phyloP scores from a whole-genome alignment of 2,329 filamentous ascomycete species.

The Colletotrichum neosansevieriae region DNA sequence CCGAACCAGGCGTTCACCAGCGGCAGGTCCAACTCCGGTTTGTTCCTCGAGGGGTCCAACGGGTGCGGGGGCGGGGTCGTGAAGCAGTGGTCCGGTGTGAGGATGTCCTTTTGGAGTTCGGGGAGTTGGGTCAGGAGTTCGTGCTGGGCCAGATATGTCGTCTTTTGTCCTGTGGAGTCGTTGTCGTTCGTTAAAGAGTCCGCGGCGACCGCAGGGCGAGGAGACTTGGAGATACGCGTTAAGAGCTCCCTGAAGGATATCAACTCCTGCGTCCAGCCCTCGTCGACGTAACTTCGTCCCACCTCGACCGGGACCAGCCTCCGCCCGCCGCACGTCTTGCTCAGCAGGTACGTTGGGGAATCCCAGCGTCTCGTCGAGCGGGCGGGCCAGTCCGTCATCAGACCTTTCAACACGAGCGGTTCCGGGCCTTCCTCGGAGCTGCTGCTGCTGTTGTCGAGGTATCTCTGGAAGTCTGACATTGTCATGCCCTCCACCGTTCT shows the following conservation, averaged over 20 bases:
- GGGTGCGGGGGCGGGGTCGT: conserved; percentile 72
- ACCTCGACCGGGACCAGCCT: conserved; percentile 89
- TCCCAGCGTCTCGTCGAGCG: conserved; percentile 76
- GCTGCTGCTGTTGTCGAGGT: conserved; percentile 59
- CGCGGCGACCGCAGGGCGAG: not conserved
- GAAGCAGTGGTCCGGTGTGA: conserved; percentile 87
- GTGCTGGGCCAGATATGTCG: conserved; percentile 87
- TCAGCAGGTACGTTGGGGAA: conserved; percentile 78
- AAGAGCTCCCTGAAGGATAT: conserved; percentile 82
- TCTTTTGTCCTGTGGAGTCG: not conserved
- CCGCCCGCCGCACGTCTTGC: conserved; percentile 79
- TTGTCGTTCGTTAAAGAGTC: too few species aligned
- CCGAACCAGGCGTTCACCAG: conserved; percentile 91
- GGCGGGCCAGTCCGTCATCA: conserved; percentile 82
- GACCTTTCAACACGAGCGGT: conserved; percentile 78
- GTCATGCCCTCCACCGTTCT: conserved; percentile 58
- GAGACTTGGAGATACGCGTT: conserved; percentile 63
- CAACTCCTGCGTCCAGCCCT: conserved; percentile 85
- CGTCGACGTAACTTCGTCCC: conserved; percentile 88
- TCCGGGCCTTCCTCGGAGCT: conserved; percentile 47
- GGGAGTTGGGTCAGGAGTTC: conserved; percentile 88
- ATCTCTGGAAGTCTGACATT: conserved; percentile 70
- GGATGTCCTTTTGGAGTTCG: conserved; percentile 78
- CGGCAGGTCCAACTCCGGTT: conserved; percentile 35
- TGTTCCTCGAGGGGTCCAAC: conserved; percentile 11